Evolutionary conservation across 805 yeast genomes (phyloP).

Genomic region (Ogataea parapolymorpha): DNA sequence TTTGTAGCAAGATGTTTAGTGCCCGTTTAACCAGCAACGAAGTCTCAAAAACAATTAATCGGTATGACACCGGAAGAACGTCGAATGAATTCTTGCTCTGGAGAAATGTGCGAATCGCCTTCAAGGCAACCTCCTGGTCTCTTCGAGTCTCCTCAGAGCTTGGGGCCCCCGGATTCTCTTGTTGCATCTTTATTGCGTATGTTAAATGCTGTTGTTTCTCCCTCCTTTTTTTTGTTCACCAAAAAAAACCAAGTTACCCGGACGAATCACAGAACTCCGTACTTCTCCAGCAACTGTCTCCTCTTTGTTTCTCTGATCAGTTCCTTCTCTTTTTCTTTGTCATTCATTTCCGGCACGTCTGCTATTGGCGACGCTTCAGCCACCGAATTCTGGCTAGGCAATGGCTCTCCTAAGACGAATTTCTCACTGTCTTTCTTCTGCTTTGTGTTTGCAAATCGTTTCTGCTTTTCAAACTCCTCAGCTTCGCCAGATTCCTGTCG

Average conservation of each 20-base stretch:
- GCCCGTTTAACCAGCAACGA: slow-evolving; percentile 87
- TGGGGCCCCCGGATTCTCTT: slow-evolving; percentile 4
- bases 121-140: slow-evolving; percentile 73
- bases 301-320: slow-evolving; percentile 30
- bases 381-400: slow-evolving; percentile 26
- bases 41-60: slow-evolving; percentile 91
- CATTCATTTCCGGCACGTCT: slow-evolving; percentile 35
- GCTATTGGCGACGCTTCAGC: slow-evolving; percentile 47
- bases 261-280: slow-evolving; percentile 30
- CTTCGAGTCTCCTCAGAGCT: slow-evolving; percentile 35
- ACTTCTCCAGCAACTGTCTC: slow-evolving; percentile 34
- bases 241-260: slow-evolving; percentile 8
- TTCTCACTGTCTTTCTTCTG: slow-evolving; percentile 10
- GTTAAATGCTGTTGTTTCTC: background rate
- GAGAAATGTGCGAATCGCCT: slow-evolving; percentile 78
- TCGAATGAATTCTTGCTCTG: slow-evolving; percentile 93
- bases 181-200: slow-evolving; percentile 7
- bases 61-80: slow-evolving; percentile 91
- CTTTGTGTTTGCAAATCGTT: slow-evolving; percentile 39
- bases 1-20: slow-evolving; percentile 82
- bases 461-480: slow-evolving; percentile 44
- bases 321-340: slow-evolving; percentile 32
- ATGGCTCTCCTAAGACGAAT: slow-evolving; percentile 7
- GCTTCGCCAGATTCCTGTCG: slow-evolving; percentile 58
- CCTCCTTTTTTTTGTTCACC: background rate